These are phyloP conservation scores for Artomyces pyxidatus DNA, from an alignment of 768 basidiomycete species.

Conservation along the genomic window DNA sequence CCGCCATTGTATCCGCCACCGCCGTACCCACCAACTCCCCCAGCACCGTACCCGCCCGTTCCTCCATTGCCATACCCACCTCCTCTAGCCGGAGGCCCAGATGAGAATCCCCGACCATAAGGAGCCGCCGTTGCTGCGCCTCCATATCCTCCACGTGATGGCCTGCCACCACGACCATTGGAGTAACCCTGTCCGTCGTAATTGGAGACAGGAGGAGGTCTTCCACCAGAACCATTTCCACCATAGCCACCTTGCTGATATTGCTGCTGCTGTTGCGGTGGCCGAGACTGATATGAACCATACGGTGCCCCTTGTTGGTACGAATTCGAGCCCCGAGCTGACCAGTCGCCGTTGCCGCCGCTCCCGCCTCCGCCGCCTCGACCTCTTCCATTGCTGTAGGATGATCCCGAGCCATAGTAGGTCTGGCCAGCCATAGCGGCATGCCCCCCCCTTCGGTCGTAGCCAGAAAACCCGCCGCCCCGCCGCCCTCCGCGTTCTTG, in stretches of 20 bases:
- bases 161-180: conserved; percentile 9
- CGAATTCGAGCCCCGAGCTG: conserved; percentile 2
- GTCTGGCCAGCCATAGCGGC: conserved; percentile 1
- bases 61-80: conserved; percentile 25
- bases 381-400: conserved; percentile 36
- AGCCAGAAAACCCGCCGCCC: conserved; percentile 19
- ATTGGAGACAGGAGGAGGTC: conserved; percentile 1
- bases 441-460: not conserved
- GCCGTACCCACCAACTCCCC: conserved; percentile 20
- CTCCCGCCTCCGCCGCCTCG: conserved; percentile 43
- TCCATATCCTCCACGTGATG: conserved; percentile 5
- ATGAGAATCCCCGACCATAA: conserved; percentile 15
- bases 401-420: not conserved
- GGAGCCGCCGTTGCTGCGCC: conserved; percentile 2
- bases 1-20: conserved; percentile 34
- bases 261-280: conserved; percentile 18
- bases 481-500: conserved; percentile 41
- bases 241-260: conserved; percentile 25
- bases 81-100: conserved; percentile 23
- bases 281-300: conserved; percentile 20
- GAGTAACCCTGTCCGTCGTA: conserved; percentile 6
- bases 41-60: conserved; percentile 29
- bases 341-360: conserved; percentile 18
- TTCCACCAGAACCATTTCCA: conserved; percentile 21
- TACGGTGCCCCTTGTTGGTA: conserved; percentile 5